Conservation (phyloP, 176 grass and related monocot species). For the Oropetium thomaeum region DNA sequence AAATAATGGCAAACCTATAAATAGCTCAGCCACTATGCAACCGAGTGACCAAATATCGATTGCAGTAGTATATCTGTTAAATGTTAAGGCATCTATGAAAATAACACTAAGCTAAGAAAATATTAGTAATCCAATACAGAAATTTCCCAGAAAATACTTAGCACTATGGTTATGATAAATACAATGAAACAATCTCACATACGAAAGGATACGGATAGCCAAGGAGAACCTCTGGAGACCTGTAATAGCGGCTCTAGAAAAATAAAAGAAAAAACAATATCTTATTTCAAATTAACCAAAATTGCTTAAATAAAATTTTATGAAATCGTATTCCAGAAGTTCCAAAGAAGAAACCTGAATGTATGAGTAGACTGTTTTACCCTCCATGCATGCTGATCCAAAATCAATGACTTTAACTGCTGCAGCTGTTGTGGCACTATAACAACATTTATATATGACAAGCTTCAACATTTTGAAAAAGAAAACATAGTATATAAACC, state of each 20-base stretch:
- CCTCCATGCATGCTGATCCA: conserved; percentile 96
- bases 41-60: conserved; percentile 99
- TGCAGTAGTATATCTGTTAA: conserved; percentile 73
- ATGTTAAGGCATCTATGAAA: conserved; percentile 42
- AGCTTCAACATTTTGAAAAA: conserved; percentile 5
- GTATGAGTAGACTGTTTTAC: conserved; percentile 90
- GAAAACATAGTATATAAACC: conserved; percentile 1
- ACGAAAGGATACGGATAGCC: conserved; percentile 96
- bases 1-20: conserved; percentile 95
- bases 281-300: conserved; percentile 25
- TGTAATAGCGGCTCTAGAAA: conserved; percentile 97
- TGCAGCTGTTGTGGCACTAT: conserved; percentile 67
- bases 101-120: neutral
- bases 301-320: conserved; percentile 18
- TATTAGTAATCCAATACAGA: neutral
- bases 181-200: neutral
- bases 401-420: conserved; percentile 99
- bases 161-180: conserved; percentile 29
- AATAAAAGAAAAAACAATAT: conserved; percentile 31
- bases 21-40: conserved; percentile 90
- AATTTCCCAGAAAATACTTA: neutral
- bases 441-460: conserved; percentile 44
- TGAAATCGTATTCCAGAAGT: conserved; percentile 24
- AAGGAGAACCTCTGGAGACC: conserved; percentile 96
- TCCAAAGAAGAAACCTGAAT: conserved; percentile 67